Base-by-base conservation (phyloP, 768 basidiomycete species). In the Podaxis sp. region DNA sequence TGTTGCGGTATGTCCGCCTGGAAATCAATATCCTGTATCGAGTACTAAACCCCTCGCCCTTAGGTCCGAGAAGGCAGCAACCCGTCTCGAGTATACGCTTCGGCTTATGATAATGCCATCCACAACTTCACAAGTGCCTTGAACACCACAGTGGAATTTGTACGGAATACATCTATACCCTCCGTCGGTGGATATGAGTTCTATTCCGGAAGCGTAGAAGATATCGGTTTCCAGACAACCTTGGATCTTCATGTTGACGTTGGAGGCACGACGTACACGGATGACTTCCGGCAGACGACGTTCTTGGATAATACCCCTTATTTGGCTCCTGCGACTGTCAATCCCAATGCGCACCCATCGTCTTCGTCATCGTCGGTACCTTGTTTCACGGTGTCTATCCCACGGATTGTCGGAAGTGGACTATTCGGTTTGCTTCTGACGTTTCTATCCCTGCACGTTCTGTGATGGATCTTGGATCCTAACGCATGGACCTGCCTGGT, bases 161-260 rank as follows among this genome's bases (percentile, higher is more conserved):
- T 63, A 5, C 63, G 65, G 32, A 73, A 75, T 66, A 65, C 55
- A 11, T 66, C 69, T 25, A 64, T 70, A 28, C 63, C 73, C 2
- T 53, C 71, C n/a, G 51, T 68, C 1, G 64, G 59, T 14, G 75
- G 73, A n/a, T 77, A 77, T 64, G 68, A 72, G 37, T 75, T 77
- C 44, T 80, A 80, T 64, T 68, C 67, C 0, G 69, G 65, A 28
- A 56, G 56, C 4, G 58, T 69, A 23, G 66, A 69, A 47, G 66
- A 67, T 37, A 65, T 62, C 5, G 73, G 73, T 35, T 63, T 70
- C 54, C 71, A 74, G 38, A 48, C 71, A 62, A 69, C 65, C 4
- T 52, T 73, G 52, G 71, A 74, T 54, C 53, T 72, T 14, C 66
- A 71, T 60, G 70, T 67, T 1, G 69, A 67, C 7, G 58, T 57